Base-by-base conservation (phyloP, 1,139 yeast species). In the Taphrina pruni region DNA sequence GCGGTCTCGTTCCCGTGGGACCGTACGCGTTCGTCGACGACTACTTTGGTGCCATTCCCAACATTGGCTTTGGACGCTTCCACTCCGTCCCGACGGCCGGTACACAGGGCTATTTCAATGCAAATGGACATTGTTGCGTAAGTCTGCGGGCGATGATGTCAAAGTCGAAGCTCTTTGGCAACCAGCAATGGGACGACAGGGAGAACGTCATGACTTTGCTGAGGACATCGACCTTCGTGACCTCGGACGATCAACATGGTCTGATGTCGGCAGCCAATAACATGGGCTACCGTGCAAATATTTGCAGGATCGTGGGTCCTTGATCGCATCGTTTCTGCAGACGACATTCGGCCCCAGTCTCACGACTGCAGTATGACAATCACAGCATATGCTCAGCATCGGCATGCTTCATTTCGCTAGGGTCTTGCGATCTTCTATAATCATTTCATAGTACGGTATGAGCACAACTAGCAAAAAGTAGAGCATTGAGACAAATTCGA, bases 101-200 rank as follows among this genome's bases (percentile, higher is more conserved):
- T 6, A 17, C n/a, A 1, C 43, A 39, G 14, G 43, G 43, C 45
- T 54, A 36, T 3, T 35, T 36, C 20, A 21, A 54, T 54, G 43
- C 43, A 6, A 54, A 54, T 35, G 58, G 58, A 32, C 58, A 54
- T 20, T 54, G 58, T 17, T 54, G 58, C 6, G 26, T 17, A 1
- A 14, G 45, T 7, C 20, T 54, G 21, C 4, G 21, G 12, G 6
- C 43, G 36, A 36, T 36, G 41, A 36, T 54, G 43, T 35, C 41
- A 1, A 11, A 17, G 6, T 54, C 58, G 12, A 35, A 36, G 26
- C 8, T 54, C 58, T 54, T 54, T 35, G 58, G 58, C 12, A 38
- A 54, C n/a, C 58, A 54, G 26, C 21, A 36, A 35, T 38, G 58
- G 43, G 58, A 54, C 58, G 58, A 54, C 35, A 17, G 58, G 11